Evolutionary conservation across 345 rosid genomes (phyloP).

Genomic region (Nephelium lappaceum): DNA sequence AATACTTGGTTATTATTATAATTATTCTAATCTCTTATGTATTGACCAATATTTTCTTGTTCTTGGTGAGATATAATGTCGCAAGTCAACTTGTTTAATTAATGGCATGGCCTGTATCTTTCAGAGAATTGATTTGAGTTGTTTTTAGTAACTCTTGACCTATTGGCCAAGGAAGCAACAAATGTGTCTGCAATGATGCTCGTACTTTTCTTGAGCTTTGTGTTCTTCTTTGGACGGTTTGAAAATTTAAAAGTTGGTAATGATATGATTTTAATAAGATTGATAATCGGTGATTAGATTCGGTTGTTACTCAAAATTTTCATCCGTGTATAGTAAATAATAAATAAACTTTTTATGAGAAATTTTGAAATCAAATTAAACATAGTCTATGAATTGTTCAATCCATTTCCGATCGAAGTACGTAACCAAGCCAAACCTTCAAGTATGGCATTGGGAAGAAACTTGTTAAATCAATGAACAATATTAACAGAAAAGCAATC

Average conservation of each 20-base stretch:
- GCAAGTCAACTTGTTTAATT: background rate
- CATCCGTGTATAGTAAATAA: no score
- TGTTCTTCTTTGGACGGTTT: background rate
- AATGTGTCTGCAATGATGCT: background rate
- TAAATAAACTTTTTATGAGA: background rate
- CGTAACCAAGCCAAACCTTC: no score
- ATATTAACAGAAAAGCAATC: no score
- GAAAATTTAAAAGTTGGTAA: background rate
- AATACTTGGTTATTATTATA: background rate
- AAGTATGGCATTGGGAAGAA: no score
- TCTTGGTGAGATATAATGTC: background rate
- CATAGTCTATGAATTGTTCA: background rate
- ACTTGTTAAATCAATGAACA: background rate
- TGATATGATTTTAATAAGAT: background rate
- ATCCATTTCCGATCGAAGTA: background rate
- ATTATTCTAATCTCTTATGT: background rate
- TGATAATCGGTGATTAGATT: no score
- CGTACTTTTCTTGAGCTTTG: background rate
- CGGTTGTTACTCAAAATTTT: background rate
- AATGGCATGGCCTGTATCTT: background rate
- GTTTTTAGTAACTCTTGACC: background rate
- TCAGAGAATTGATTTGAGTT: slow-evolving; percentile 2
- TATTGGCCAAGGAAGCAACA: background rate
- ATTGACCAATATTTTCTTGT: background rate
- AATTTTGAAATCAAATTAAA: no score